phyloP scores from a whole-genome alignment of 2,329 filamentous ascomycete species.

The Microsporum canis region DNA sequence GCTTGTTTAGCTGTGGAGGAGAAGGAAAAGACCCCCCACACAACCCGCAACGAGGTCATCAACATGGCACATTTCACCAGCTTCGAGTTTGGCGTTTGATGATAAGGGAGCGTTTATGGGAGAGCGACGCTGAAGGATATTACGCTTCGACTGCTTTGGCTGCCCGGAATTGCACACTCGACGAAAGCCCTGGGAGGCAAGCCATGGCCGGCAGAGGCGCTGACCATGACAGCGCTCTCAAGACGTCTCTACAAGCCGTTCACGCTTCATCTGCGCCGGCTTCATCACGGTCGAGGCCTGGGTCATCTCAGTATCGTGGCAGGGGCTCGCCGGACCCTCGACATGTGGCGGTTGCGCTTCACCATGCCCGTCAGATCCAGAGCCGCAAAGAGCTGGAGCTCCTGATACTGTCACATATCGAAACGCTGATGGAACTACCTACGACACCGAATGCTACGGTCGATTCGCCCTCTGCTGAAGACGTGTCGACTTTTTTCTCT shows the following conservation, averaged over 20 bases:
- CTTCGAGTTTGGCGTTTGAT: neutral
- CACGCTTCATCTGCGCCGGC: constrained; percentile 34
- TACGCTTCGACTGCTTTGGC: neutral
- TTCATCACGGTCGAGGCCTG: constrained; percentile 26
- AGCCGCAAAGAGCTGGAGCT: constrained; percentile 67
- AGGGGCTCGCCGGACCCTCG: constrained; percentile 29
- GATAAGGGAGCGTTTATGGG: neutral
- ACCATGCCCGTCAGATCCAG: constrained; percentile 74
- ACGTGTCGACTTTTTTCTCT: constrained; percentile 54
- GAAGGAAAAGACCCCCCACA: neutral
- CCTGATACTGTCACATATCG: constrained; percentile 59
- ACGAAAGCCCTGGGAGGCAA: neutral
- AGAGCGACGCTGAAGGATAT: neutral
- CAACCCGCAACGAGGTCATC: neutral
- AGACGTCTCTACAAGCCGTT: constrained; percentile 41
- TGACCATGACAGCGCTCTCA: constrained; percentile 47
- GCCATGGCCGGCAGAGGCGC: neutral
- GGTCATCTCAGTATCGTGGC: constrained; percentile 7
- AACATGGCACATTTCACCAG: neutral
- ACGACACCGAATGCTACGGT: constrained; percentile 41
- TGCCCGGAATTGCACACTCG: neutral
- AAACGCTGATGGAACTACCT: constrained; percentile 58
- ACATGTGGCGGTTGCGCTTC: constrained; percentile 54
- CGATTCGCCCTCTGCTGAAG: constrained; percentile 44
- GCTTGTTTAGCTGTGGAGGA: neutral